Evolutionary conservation across 2,329 filamentous ascomycete species (phyloP).

Genomic region (Colletotrichum sp.): DNA sequence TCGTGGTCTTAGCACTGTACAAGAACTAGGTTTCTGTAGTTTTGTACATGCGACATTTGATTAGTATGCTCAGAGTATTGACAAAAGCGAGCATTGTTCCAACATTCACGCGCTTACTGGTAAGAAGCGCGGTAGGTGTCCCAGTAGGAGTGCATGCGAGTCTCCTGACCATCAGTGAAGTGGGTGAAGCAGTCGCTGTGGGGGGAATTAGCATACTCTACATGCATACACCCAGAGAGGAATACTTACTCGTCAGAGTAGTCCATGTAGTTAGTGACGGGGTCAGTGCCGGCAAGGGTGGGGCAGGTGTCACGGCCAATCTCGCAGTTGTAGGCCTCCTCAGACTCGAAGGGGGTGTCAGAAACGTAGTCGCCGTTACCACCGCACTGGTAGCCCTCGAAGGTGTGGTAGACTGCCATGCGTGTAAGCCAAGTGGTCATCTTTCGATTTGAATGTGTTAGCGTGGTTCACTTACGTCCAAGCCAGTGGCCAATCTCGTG

Average conservation of each 20-base stretch:
- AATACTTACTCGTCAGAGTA: slow-evolving; percentile 45
- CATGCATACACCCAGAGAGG: background rate
- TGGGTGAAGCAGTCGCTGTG: slow-evolving; percentile 46
- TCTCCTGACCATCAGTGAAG: slow-evolving; percentile 47
- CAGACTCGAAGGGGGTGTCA: slow-evolving; percentile 46
- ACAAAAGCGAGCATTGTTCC: background rate
- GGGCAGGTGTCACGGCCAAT: slow-evolving; percentile 39
- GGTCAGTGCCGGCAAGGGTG: slow-evolving; percentile 33
- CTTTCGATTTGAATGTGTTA: background rate
- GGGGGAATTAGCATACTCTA: background rate
- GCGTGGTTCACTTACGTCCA: slow-evolving; percentile 30
- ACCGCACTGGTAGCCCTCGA: slow-evolving; percentile 43
- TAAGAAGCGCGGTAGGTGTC: slow-evolving; percentile 29
- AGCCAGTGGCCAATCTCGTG: slow-evolving; percentile 57
- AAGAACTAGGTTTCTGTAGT: background rate
- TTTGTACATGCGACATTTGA: background rate
- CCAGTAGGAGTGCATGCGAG: slow-evolving; percentile 36
- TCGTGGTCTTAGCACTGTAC: background rate
- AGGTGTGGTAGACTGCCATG: slow-evolving; percentile 47
- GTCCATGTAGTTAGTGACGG: slow-evolving; percentile 46
- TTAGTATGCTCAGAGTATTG: background rate
- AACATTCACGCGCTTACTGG: background rate
- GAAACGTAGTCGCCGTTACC: slow-evolving; percentile 41
- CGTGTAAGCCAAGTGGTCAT: background rate
- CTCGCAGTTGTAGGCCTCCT: slow-evolving; percentile 38